Base-by-base conservation (phyloP, 805 yeast species). In the Hanseniaspora guilliermondii region DNA sequence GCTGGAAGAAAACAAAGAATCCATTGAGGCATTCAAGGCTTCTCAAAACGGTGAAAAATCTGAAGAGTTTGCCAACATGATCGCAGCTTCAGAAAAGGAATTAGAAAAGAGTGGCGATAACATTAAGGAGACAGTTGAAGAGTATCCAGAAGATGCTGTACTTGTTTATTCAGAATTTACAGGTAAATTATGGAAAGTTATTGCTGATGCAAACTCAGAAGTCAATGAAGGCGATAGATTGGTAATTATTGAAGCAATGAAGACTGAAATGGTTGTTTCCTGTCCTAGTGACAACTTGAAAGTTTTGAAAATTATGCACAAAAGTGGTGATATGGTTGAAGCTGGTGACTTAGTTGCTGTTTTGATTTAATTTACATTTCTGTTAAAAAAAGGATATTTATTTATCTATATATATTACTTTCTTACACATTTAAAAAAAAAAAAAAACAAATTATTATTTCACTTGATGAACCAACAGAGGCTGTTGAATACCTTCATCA, bases 181-280 rank as follows among this genome's bases (percentile, higher is more conserved):
- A n/a, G 98, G 97, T 55, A 76, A 97, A 61, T 88, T 85, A 76
- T 91, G 98, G 98, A 91, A 93, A 69, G 79, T 94, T 1, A 71
- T 88, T 60, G 94, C 84, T 30, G 70, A 75, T 56, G 89, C 76
- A 46, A 96, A 96, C 24, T 93, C 85, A 61, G 69, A 59, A 5
- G 94, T 91, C 27, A 70, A 73, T 52, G 76, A 70, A 47, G 94
- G 89, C 35, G 91, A 87, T 61, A 87, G 87, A 4, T 73, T 91
- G 58, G 77, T 91, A 60, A 87, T 93, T 39, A 86, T 91, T 53
- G 98, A 91, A 69, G 97, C 98, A 54, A 91, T 91, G 98, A 91
- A 91, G 75, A 93, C 97, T 0, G 98, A 91, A 70, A 91, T 91
- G 97, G 77, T 80, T 49, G 95, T 91, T 36, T 73, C 69, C 53